Evolutionary conservation across 2,329 filamentous ascomycete species (phyloP).

Genomic region (Bipolaris cookei): DNA sequence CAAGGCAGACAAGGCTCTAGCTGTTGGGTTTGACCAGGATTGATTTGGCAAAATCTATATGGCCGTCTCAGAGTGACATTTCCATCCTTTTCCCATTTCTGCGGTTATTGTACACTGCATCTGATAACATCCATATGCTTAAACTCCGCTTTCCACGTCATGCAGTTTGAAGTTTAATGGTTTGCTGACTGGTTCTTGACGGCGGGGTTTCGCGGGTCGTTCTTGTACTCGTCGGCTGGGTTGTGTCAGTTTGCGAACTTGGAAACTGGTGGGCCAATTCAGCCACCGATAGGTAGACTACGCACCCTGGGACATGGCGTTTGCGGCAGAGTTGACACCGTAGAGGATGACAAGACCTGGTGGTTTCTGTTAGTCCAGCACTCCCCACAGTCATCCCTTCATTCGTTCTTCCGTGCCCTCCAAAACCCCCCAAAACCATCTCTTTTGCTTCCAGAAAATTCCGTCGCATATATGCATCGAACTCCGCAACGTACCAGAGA

Average conservation of each 20-base stretch:
- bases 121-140: conserved; percentile 27
- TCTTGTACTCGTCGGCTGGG: conserved; percentile 91
- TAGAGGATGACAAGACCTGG: conserved; percentile 85
- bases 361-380: conserved; percentile 25
- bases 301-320: conserved; percentile 79
- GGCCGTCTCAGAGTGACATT: conserved; percentile 30
- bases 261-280: neutral
- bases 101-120: conserved; percentile 48
- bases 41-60: conserved; percentile 43
- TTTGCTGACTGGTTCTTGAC: conserved; percentile 42
- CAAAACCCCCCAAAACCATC: conserved; percentile 16
- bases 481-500: conserved; percentile 74
- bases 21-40: conserved; percentile 16
- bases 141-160: conserved; percentile 21
- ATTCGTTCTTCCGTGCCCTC: neutral
- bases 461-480: neutral
- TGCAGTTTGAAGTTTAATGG: conserved; percentile 36
- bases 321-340: conserved; percentile 85
- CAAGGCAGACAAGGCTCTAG: neutral
- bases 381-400: neutral
- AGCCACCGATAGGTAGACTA: conserved; percentile 27
- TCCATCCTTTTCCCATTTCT: conserved; percentile 20
- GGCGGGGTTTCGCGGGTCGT: conserved; percentile 86
- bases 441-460: neutral
- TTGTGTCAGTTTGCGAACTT: conserved; percentile 27